These are phyloP conservation scores for Lactarius hengduanensis DNA, from an alignment of 768 basidiomycete species.

Conservation along the genomic window DNA sequence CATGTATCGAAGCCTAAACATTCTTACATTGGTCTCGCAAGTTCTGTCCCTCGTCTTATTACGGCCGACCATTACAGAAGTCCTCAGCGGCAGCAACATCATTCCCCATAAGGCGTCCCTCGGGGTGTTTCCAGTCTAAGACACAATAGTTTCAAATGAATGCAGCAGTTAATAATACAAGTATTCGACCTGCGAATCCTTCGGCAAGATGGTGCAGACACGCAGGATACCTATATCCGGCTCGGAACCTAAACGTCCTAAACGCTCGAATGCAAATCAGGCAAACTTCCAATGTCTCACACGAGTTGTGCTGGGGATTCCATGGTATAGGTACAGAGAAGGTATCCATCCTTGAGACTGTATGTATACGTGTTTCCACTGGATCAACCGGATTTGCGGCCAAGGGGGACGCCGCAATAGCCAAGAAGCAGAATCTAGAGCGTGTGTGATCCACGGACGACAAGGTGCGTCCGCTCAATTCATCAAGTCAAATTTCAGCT, in stretches of 20 bases:
- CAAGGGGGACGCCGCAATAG: not conserved
- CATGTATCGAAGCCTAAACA: not conserved
- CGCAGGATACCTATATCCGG: not conserved
- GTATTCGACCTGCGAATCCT: not conserved
- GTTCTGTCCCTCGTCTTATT: not conserved
- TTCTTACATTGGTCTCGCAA: not conserved
- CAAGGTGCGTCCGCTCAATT: constrained; percentile 12
- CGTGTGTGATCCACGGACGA: constrained; percentile 7
- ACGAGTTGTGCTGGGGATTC: constrained; percentile 10
- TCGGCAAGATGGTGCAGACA: not conserved
- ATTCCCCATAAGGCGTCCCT: not conserved
- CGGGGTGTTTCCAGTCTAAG: not conserved
- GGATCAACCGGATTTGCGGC: not conserved
- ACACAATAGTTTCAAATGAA: not conserved
- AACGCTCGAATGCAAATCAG: not conserved
- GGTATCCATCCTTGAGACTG: constrained; percentile 1
- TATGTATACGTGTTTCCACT: constrained; percentile 2
- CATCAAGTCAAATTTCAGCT: constrained; percentile 18
- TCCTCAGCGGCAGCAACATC: not conserved
- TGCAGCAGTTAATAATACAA: not conserved
- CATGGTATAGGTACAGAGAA: constrained; percentile 19
- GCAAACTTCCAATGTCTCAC: not conserved
- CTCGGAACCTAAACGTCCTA: not conserved
- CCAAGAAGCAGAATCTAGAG: not conserved
- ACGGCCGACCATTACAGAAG: not conserved